Percentiles rank a stretch among this genome's conserved stretches.
phyloP scores from a whole-genome alignment of 768 basidiomycete species.

The Hericium alpestre region DNA sequence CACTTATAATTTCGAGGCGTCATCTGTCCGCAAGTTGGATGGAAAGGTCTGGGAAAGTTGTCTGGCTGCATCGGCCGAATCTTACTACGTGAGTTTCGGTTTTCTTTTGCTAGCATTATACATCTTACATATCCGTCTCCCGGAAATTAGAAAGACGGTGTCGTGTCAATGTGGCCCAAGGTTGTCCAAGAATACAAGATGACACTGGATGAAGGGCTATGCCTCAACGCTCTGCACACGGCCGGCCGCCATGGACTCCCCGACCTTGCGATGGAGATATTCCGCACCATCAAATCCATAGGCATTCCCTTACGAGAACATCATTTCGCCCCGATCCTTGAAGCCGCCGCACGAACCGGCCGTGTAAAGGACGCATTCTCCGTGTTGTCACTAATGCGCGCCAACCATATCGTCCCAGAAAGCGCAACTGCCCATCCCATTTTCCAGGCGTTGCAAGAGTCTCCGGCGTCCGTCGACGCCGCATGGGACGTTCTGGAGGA shows the following conservation, averaged over 20 bases:
- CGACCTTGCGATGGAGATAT: conserved; percentile 54
- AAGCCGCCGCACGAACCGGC: conserved; percentile 52
- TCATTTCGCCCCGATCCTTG: conserved; percentile 70
- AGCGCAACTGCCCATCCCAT: conserved; percentile 46
- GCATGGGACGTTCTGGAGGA: conserved; percentile 57
- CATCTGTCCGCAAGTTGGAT: conserved; percentile 42
- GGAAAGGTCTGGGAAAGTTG: conserved; percentile 54
- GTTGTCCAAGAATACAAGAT: conserved; percentile 41
- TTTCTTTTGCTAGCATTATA: background rate
- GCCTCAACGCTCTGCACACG: conserved; percentile 57
- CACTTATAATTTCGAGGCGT: conserved; percentile 46
- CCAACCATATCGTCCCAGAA: conserved; percentile 37
- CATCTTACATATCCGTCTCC: background rate
- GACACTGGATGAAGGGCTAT: conserved; percentile 66
- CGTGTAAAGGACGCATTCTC: conserved; percentile 55
- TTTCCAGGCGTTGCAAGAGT: conserved; percentile 32
- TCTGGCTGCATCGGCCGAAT: conserved; percentile 52
- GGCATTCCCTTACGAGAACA: conserved; percentile 48
- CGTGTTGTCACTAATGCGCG: conserved; percentile 50
- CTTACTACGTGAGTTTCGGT: conserved; percentile 49
- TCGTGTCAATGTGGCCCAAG: conserved; percentile 49
- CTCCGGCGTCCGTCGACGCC: conserved; percentile 46
- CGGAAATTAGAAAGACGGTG: conserved; percentile 52
- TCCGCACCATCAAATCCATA: conserved; percentile 42
- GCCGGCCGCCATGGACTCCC: conserved; percentile 66